Conservation (phyloP, 2,329 filamentous ascomycete species). For the Keithomyces neogunnii region DNA sequence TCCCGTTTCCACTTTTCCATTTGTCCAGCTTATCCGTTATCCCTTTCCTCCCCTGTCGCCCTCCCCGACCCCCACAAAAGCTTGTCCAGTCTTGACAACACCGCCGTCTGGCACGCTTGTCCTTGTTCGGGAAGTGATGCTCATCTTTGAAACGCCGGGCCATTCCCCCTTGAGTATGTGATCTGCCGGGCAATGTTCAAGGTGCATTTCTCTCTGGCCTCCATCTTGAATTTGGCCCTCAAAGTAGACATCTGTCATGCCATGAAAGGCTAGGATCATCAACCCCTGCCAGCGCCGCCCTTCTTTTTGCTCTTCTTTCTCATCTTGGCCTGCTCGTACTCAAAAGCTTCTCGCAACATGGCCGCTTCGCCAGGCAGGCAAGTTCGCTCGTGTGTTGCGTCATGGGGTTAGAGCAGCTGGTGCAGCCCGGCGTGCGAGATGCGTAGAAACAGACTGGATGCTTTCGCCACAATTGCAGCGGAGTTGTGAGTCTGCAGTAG, state of each 20-base stretch:
- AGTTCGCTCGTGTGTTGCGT: too few relatives aligned
- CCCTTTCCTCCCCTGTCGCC: constrained; percentile 10
- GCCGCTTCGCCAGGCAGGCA: too few relatives aligned
- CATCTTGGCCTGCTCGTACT: too few relatives aligned
- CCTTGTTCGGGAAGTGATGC: constrained; percentile 20
- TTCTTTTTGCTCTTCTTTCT: too few relatives aligned
- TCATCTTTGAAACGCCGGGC: constrained; percentile 25
- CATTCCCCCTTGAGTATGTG: constrained; percentile 11
- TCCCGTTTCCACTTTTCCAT: background rate
- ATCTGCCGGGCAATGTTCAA: background rate
- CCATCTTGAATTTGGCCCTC: background rate
- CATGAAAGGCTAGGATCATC: too few relatives aligned
- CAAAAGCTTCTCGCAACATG: too few relatives aligned
- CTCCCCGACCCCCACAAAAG: constrained; percentile 22
- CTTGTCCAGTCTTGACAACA: constrained; percentile 30
- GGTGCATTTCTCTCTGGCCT: background rate
- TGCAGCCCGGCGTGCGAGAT: background rate
- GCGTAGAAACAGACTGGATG: background rate
- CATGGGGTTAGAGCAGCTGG: background rate
- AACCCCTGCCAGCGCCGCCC: too few relatives aligned
- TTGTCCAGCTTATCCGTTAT: background rate
- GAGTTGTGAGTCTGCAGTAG: background rate
- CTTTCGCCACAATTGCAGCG: background rate
- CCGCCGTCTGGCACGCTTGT: constrained; percentile 11
- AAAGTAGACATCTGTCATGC: too few relatives aligned